Conservation (phyloP, 164 flowering plant genomes). For the Paratinospora sagittata region DNA sequence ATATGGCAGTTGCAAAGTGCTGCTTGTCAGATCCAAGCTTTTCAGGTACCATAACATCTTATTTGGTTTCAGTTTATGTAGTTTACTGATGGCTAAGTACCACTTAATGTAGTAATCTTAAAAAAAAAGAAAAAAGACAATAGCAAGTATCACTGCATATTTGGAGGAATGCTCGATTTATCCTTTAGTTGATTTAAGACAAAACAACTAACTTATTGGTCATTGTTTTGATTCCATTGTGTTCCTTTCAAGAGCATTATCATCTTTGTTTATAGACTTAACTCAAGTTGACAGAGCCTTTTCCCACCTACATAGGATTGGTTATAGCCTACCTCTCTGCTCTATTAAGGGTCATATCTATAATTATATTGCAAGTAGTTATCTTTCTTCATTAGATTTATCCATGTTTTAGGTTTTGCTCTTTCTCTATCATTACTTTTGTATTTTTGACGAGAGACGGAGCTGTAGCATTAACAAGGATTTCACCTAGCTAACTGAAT, state of each 20-base stretch:
- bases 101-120: neutral
- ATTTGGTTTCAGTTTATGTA: neutral
- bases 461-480: too few relatives aligned
- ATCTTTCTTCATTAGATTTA: too few relatives aligned
- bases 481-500: too few relatives aligned
- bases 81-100: neutral
- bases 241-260: neutral
- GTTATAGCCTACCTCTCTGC: too few relatives aligned
- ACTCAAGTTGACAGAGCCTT: too few relatives aligned
- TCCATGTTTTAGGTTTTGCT: too few relatives aligned
- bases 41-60: slow-evolving; percentile 42
- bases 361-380: too few relatives aligned
- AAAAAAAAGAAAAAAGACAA: neutral
- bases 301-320: too few relatives aligned
- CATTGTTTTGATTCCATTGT: neutral
- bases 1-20: slow-evolving; percentile 85
- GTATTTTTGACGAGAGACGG: too few relatives aligned
- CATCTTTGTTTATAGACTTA: neutral
- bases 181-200: neutral
- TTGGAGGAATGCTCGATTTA: neutral
- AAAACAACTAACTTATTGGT: neutral
- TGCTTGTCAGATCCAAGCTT: slow-evolving; percentile 67
- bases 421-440: too few relatives aligned
- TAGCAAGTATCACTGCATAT: neutral
- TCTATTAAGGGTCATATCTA: too few relatives aligned